Conservation (phyloP, 164 flowering plant species). For the Dillenia suffruticosa region DNA sequence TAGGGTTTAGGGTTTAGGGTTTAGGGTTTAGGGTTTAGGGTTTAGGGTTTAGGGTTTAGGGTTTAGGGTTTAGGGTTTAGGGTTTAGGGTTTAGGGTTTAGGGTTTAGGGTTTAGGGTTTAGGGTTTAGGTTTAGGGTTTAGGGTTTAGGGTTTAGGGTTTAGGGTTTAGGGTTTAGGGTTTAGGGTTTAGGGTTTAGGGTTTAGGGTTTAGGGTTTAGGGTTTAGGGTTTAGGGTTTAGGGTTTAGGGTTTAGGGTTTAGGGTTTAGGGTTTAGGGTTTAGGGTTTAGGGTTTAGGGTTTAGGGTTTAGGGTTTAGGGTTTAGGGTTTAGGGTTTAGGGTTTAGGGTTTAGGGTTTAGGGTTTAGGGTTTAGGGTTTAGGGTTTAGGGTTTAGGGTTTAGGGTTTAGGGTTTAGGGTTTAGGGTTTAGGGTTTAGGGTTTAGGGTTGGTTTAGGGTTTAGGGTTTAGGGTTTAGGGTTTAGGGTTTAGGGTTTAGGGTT, state of each 20-base stretch:
- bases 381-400: conserved; percentile 10
- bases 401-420: conserved; percentile 14
- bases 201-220: conserved; percentile 11
- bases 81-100: conserved; percentile 8
- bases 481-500: conserved; percentile 3
- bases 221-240: conserved; percentile 14
- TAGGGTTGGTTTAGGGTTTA: no score
- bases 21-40: no score
- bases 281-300: conserved; percentile 13
- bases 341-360: conserved; percentile 12
- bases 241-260: conserved; percentile 8
- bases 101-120: conserved; percentile 8
- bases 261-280: conserved; percentile 10
- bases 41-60: no score
- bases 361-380: conserved; percentile 8
- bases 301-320: conserved; percentile 7
- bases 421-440: conserved; percentile 12
- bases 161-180: conserved; percentile 11
- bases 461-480: conserved; percentile 10
- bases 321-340: conserved; percentile 9
- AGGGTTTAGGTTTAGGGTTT: conserved; percentile 5
- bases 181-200: conserved; percentile 7
- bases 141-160: conserved; percentile 8
- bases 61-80: conserved; percentile 6
- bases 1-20: no score